phyloP scores from a whole-genome alignment of 352 stramenopile genomes.

The Pythium oligandrum region DNA sequence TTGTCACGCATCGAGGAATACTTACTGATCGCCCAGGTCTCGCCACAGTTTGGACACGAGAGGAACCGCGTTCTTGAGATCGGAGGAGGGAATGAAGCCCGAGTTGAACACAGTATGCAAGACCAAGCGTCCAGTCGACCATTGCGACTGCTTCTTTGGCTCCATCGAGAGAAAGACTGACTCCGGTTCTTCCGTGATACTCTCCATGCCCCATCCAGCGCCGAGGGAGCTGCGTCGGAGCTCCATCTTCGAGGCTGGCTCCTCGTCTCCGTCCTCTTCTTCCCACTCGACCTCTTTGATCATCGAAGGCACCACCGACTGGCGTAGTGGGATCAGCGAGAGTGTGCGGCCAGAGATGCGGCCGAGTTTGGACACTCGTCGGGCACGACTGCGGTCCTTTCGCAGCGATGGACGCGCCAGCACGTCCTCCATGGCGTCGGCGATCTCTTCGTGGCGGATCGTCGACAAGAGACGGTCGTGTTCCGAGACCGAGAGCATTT shows the following conservation, averaged over 20 bases:
- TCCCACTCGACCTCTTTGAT: constrained; percentile 46
- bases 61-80: constrained; percentile 17
- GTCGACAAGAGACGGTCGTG: constrained; percentile 62
- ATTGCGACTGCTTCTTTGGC: constrained; percentile 8
- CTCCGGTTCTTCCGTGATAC: background rate
- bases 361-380: constrained; percentile 52
- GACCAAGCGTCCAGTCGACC: constrained; percentile 8
- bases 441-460: constrained; percentile 53
- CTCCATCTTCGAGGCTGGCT: constrained; percentile 7
- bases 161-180: background rate
- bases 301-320: constrained; percentile 20
- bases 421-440: constrained; percentile 71
- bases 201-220: background rate
- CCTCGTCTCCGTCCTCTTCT: constrained; percentile 37
- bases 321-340: constrained; percentile 38
- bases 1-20: background rate
- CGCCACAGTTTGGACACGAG: constrained; percentile 20
- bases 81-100: constrained; percentile 10
- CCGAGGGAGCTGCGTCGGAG: constrained; percentile 10
- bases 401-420: constrained; percentile 55
- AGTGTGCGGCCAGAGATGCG: constrained; percentile 47
- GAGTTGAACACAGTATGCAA: constrained; percentile 15
- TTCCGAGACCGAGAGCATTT: constrained; percentile 57
- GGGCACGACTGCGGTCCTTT: constrained; percentile 55
- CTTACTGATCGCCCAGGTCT: constrained; percentile 20